These are phyloP conservation scores for Volvox reticuliferus DNA, from an alignment of 139 green algal species.

Conservation along the genomic window DNA sequence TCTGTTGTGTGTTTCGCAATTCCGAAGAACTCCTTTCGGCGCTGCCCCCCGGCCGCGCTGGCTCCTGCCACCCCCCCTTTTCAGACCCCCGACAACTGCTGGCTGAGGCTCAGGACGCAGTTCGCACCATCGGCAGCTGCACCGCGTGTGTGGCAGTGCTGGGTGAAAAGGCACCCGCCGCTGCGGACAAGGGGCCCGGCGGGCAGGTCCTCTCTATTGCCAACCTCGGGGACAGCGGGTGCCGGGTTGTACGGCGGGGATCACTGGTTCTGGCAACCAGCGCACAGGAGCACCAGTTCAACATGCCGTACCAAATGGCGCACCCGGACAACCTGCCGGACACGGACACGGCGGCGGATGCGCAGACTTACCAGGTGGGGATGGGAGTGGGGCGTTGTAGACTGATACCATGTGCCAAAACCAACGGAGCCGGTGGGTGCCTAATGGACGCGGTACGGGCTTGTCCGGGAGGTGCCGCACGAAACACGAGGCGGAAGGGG, in stretches of 20 bases:
- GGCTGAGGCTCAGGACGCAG: slow-evolving; percentile 55
- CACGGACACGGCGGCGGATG: slow-evolving; percentile 63
- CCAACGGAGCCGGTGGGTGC: too few species aligned
- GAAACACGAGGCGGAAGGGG: too few species aligned
- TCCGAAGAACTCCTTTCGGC: not conserved
- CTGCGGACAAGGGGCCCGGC: not conserved
- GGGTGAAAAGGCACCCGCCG: not conserved
- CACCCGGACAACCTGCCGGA: slow-evolving; percentile 56
- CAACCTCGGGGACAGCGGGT: slow-evolving; percentile 85
- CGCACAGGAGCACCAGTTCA: slow-evolving; percentile 94
- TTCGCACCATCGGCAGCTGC: slow-evolving; percentile 58
- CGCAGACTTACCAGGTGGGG: slow-evolving; percentile 60
- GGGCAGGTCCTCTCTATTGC: slow-evolving; percentile 58
- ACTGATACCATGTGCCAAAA: not conserved
- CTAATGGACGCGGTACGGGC: too few species aligned
- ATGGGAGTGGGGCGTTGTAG: not conserved
- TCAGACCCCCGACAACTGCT: slow-evolving; percentile 49
- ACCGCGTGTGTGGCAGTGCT: slow-evolving; percentile 65
- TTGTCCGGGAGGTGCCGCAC: too few species aligned
- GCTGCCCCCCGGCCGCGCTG: too few species aligned
- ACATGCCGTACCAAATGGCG: slow-evolving; percentile 93
- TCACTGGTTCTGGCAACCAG: slow-evolving; percentile 72
- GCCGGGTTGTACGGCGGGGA: slow-evolving; percentile 74
- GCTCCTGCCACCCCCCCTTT: not conserved
- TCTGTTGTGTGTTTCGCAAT: too few species aligned